Evolutionary conservation across 2,329 filamentous ascomycete species (phyloP), one percentile per base, ranked within the genome.

Genomic region (Trichoderma endophyticum): DNA sequence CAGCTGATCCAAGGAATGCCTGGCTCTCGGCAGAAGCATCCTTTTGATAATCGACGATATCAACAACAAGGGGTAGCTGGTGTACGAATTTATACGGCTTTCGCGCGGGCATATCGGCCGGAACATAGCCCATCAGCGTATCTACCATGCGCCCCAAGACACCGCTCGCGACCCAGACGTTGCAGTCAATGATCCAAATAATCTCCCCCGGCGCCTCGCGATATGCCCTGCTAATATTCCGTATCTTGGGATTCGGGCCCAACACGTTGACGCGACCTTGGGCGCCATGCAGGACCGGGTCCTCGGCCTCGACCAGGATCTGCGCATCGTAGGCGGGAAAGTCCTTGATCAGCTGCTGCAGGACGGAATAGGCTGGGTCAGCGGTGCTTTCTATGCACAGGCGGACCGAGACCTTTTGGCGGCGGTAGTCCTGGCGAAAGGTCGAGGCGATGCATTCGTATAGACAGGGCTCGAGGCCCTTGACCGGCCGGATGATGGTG

Each of bases 201-300:
- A 98, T 87, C 78, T 98, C 94, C 1, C 93, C 92, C 74, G 91
- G 91, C 2, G 94, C 93, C 79, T 98, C 95, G 32, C 94, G 86
- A 79, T 98, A 99, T 3, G 94, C 95, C 57, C 94, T 89, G 80
- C 95, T 98, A 86, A 98, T 93, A 80, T 99, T 99, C 65, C 96
- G 88, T 76, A 99, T 97, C 84, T 99, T 99, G n/a, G 96, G 96
- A 78, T 99, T 99, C 1, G 96, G 96, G 0, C 97, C 97, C 71
- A 98, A 86, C 71, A 89, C 86, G 74, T 87, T 82, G 64, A 82
- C 77, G 61, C 86, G 82, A 68, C 86, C 86, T 12, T 82, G 81
- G 36, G 84, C 77, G 34, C 86, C 87, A 68, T 89, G 87, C 9
- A 97, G 83, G 34, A 89, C 81, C 0, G 92, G 89, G 79, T 97